Evolutionary conservation across 2,329 filamentous ascomycete genomes (phyloP), one percentile per base, ranked within the genome.

Genomic region (Chrysosporium queenslandicum): DNA sequence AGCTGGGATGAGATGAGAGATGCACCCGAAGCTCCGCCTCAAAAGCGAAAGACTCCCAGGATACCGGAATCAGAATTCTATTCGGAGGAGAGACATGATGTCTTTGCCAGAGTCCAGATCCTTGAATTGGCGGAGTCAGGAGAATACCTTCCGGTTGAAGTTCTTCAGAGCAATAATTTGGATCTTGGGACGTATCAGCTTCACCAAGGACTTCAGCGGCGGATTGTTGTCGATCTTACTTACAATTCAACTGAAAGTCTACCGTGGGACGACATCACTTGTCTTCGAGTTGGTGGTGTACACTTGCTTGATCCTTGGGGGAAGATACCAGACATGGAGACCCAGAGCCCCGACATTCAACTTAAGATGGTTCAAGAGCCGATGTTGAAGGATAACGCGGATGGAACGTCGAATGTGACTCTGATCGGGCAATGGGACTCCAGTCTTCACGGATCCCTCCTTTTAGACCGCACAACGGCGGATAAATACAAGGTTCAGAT

Each of bases 1-100:
- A 98, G 92, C 71, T 98, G 92, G 92, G 92, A 98, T 65, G 92
- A 97, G 62, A 96, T 98, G 83, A 83, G 91, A 54, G 91, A 98
- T 67, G 75, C 78, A 21, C 76, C 76, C 2, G 74, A 76, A 45
- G 69, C 71, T 20, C 71, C 72, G 2, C 78, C 80, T 16, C 75
- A 82, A 46, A 77, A 79, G 56, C 77, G 79, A 16, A 79, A 73
- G 41, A 66, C 77, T 56, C 77, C 86, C 21, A 79, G 92, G 9
- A 83, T 98, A 58, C 83, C 87, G 11, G 92, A 98, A 67, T 85
- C 86, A 0, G 90, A 98, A 59, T 98, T 94, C 65, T 94, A 85
- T 61, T 87, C 84, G 0, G 88, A 96, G 66, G 92, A 97, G 65
- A 85, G 89, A 59, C 90, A 98, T 64, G 92, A 98, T 66, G 77